These are phyloP conservation scores for Monosporascus sp. DNA, from an alignment of 2,329 filamentous ascomycete genomes.

Conservation along the genomic window DNA sequence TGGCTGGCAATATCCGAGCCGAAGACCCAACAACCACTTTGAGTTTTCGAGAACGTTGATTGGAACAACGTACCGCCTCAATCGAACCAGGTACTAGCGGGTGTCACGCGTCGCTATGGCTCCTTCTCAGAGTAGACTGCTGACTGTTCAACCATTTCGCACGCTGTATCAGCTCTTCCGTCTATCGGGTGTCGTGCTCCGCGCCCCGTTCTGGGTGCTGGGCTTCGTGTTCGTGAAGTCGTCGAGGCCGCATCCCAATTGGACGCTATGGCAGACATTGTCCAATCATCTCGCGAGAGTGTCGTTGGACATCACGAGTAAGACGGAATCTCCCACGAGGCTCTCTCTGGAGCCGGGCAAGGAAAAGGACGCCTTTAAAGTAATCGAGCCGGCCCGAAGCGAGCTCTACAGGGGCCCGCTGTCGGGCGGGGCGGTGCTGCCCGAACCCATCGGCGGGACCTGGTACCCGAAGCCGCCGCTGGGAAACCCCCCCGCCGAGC, in stretches of 20 bases:
- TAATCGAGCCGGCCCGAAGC: slow-evolving; percentile 10
- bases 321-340: slow-evolving; percentile 6
- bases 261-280: slow-evolving; percentile 15
- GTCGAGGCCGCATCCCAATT: slow-evolving; percentile 11
- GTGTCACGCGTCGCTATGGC: too few species aligned
- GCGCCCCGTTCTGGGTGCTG: slow-evolving; percentile 15
- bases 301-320: slow-evolving; percentile 2
- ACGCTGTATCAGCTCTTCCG: too few species aligned
- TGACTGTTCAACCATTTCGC: too few species aligned
- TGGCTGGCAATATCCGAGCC: too few species aligned
- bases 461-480: slow-evolving; percentile 20
- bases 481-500: neutral
- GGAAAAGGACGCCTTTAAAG: slow-evolving; percentile 14
- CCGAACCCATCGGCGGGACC: slow-evolving; percentile 22
- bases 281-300: slow-evolving; percentile 4
- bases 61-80: too few species aligned
- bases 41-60: too few species aligned
- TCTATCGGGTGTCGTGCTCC: neutral
- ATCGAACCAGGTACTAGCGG: too few species aligned
- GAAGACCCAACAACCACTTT: too few species aligned
- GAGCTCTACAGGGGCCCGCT: slow-evolving; percentile 18
- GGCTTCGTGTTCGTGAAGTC: slow-evolving; percentile 9
- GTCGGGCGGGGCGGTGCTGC: slow-evolving; percentile 9
- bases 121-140: too few species aligned
- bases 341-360: slow-evolving; percentile 14